A percentile compares a stretch with the other conserved stretches of the same genome.
Conservation (phyloP, 2,329 filamentous ascomycete species). For the Ceratocystis lukuohia region DNA sequence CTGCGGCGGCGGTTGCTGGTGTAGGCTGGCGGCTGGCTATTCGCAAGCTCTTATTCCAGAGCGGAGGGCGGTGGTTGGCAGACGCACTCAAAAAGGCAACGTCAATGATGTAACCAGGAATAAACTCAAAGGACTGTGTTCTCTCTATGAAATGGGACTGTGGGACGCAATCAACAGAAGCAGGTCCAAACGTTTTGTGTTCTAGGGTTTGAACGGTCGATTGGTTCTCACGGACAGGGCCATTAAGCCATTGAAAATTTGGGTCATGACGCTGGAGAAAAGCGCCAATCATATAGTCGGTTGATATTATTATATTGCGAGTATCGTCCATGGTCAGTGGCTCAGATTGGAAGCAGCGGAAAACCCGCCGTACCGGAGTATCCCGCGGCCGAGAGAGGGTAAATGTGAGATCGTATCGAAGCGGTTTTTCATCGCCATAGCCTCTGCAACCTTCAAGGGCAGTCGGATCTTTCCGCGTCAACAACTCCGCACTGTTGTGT, state of each 20-base stretch:
- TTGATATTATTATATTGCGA: conserved; percentile 36
- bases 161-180: conserved; percentile 36
- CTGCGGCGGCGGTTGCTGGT: conserved; percentile 34
- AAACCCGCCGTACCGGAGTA: conserved; percentile 31
- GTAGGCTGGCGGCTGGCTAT: conserved; percentile 36
- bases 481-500: conserved; percentile 39
- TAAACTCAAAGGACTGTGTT: conserved; percentile 33
- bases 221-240: conserved; percentile 30
- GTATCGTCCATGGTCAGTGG: conserved; percentile 32
- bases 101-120: conserved; percentile 38
- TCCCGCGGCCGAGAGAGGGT: conserved; percentile 28
- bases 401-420: conserved; percentile 38
- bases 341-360: conserved; percentile 38
- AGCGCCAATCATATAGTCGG: conserved; percentile 37
- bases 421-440: conserved; percentile 29
- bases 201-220: conserved; percentile 29
- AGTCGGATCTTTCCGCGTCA: conserved; percentile 38
- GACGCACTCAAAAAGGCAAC: conserved; percentile 34
- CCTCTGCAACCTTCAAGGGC: conserved; percentile 31
- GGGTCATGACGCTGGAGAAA: conserved; percentile 39
- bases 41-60: conserved; percentile 31
- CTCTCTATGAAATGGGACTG: conserved; percentile 32
- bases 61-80: conserved; percentile 26
- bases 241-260: conserved; percentile 36
- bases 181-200: conserved; percentile 32